Base-by-base conservation (phyloP, 2,329 filamentous ascomycete genomes). In the Metarhizium anisopliae region DNA sequence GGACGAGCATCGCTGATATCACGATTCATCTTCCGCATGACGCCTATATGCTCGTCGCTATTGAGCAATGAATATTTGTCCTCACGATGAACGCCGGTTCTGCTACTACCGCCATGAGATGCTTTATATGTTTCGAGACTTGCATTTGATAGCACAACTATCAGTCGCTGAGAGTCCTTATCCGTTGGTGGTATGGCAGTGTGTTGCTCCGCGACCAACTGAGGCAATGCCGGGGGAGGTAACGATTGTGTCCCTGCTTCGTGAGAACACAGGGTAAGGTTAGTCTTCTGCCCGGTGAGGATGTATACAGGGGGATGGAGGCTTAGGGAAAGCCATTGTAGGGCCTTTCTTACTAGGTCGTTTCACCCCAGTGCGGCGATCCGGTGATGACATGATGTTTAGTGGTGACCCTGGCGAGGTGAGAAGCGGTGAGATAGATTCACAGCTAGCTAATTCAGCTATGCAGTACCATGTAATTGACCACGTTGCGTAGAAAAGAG, bases 21-120 rank as follows among this genome's bases (percentile, higher is more conserved):
- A 64, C 94, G 83, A 71, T 95, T 95, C 93, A 97, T 97, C 79
- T 97, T 99, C 67, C 94, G 87, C 91, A 99, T 96, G 62, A 97
- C 89, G 60, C 94, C 94, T 64, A 99, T 99, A 71, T 99, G 94
- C 74, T 99, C 94, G 69, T 99, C 94, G 73, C 92, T 96, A 79
- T 99, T 99, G 67, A 99, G 85, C 53, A 99, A 79, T 59, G 93
- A 95, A 74, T 95, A 99, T 73, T 97, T 97, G 70, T 96, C 93
- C 66, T 96, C 92, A 53, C 89, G 84, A 58, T 83, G 82, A 56
- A 80, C 76, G 36, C 84, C 78, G 77, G 70, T 84, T 73, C 74
- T 85, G 74, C 69, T 82, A 71, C 68, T 80, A 71, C 85, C 82
- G 58, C 86, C 85, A 62, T 90, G 85, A 20, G 89, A 88, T 1